A percentile compares a stretch with the other conserved stretches of the same genome.
phyloP scores from a whole-genome alignment of 78 protist species.

The Protostelium mycophagum region DNA sequence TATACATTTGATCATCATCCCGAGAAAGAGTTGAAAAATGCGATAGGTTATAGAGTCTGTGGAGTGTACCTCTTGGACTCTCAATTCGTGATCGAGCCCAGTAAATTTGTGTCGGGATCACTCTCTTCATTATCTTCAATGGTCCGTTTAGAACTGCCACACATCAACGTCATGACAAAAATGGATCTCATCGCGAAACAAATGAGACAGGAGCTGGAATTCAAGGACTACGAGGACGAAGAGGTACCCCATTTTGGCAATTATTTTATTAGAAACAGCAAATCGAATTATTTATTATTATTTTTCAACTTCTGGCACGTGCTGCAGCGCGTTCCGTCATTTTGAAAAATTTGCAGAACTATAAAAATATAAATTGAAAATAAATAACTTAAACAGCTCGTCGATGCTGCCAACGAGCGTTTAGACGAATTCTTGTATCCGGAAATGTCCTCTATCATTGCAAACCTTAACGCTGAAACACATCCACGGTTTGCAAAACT shows the following conservation, averaged over 20 bases:
- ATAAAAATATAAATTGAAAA: slow-evolving; percentile 33
- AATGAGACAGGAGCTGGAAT: neutral
- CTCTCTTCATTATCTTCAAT: slow-evolving; percentile 85
- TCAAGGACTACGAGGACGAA: slow-evolving; percentile 33
- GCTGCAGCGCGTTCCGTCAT: neutral
- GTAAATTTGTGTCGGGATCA: slow-evolving; percentile 65
- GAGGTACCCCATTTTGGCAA: neutral
- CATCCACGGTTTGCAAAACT: neutral
- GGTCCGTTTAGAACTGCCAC: slow-evolving; percentile 92
- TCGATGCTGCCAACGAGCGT: neutral
- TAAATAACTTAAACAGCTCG: slow-evolving; percentile 2
- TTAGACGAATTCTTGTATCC: neutral
- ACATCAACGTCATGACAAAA: slow-evolving; percentile 90
- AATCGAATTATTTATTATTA: neutral
- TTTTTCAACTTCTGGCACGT: neutral
- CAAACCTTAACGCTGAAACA: neutral
- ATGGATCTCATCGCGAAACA: slow-evolving; percentile 69
- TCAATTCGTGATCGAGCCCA: slow-evolving; percentile 65
- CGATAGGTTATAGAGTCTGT: slow-evolving; percentile 36
- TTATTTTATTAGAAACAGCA: neutral
- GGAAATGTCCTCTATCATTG: neutral
- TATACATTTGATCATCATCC: neutral
- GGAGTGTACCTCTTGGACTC: slow-evolving; percentile 86
- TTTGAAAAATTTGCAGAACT: slow-evolving; percentile 16
- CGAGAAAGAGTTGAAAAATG: no score